Percentiles rank a stretch among this genome's conserved stretches.
These are phyloP conservation scores for Rutstroemia sp. DNA, from an alignment of 2,329 filamentous ascomycete species.

Conservation along the genomic window DNA sequence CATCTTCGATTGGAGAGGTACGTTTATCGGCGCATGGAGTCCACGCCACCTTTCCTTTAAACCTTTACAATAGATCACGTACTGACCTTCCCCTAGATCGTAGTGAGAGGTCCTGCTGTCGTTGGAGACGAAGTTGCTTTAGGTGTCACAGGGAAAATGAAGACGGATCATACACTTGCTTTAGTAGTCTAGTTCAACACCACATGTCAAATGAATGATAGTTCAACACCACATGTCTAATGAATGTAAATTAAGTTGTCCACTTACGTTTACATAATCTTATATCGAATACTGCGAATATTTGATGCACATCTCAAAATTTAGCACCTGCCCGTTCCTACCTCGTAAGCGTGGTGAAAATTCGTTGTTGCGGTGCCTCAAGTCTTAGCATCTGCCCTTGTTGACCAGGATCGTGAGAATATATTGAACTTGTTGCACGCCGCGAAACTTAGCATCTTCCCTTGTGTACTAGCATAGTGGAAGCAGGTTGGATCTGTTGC, in stretches of 20 bases:
- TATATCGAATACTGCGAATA: background rate
- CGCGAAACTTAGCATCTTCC: background rate
- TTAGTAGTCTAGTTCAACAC: conserved; percentile 11
- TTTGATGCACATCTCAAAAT: background rate
- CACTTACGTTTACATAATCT: background rate
- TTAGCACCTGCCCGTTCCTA: background rate
- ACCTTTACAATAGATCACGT: conserved; percentile 6
- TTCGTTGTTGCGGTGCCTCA: background rate
- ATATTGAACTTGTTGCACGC: background rate
- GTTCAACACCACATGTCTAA: background rate
- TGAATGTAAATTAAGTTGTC: background rate
- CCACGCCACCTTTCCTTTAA: background rate
- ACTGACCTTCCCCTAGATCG: conserved; percentile 43
- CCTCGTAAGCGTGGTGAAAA: background rate
- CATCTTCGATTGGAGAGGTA: conserved; percentile 56
- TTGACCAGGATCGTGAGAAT: background rate
- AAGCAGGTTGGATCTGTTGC: background rate
- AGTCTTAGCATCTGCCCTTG: background rate
- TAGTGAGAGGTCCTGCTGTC: conserved; percentile 67
- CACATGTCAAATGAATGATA: background rate
- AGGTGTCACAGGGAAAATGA: conserved; percentile 56
- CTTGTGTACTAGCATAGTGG: background rate
- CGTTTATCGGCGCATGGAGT: conserved; percentile 21
- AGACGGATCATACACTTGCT: conserved; percentile 66
- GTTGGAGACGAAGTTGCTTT: conserved; percentile 57